These are phyloP conservation scores for Aspergillus sp. DNA, from an alignment of 2,329 filamentous ascomycete species.

Conservation along the genomic window DNA sequence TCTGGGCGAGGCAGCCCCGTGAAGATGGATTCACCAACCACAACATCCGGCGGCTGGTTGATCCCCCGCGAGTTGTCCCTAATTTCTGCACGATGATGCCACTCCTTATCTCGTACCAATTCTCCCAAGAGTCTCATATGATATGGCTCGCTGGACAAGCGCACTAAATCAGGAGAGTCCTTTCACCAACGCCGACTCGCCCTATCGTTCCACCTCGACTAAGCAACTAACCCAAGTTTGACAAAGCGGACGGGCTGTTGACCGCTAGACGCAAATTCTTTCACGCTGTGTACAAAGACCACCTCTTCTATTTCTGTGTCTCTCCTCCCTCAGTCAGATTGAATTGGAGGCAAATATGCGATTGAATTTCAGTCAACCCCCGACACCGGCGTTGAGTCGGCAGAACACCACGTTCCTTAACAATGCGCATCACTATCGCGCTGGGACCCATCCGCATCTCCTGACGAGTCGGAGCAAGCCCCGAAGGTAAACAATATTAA, in stretches of 20 bases:
- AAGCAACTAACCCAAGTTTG: constrained; percentile 4
- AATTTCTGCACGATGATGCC: background rate
- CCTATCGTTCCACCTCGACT: background rate
- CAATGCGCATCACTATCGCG: constrained; percentile 22
- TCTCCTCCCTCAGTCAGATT: background rate
- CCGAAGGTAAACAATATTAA: constrained; percentile 23
- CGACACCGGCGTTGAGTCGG: constrained; percentile 34
- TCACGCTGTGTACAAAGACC: background rate
- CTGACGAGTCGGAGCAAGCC: constrained; percentile 36
- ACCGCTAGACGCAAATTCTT: constrained; percentile 12
- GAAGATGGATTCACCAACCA: background rate
- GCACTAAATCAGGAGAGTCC: background rate
- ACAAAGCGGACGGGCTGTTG: background rate
- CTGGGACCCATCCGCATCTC: constrained; percentile 35
- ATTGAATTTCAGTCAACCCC: constrained; percentile 33
- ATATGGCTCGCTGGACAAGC: background rate
- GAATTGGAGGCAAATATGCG: constrained; percentile 21
- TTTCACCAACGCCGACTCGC: background rate
- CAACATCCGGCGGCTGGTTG: background rate
- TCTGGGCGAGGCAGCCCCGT: background rate
- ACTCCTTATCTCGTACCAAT: background rate
- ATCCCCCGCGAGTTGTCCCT: background rate
- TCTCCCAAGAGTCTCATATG: background rate
- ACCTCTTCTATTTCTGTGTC: background rate
- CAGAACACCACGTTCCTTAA: constrained; percentile 30